phyloP scores from a whole-genome alignment of 805 yeast species.

The Wickerhamomyces canadensis region DNA sequence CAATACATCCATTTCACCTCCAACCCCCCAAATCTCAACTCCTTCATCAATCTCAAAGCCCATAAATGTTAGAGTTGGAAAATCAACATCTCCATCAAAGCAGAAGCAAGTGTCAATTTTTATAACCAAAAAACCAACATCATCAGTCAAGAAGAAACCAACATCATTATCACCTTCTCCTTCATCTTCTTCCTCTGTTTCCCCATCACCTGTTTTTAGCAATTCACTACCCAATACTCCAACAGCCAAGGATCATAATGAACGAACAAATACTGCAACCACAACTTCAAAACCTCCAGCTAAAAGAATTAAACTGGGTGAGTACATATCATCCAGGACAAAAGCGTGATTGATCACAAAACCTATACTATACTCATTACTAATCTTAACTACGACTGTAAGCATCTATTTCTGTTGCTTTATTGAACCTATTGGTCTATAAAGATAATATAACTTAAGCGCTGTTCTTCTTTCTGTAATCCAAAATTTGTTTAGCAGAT shows the following conservation, averaged over 20 bases:
- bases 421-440: too few relatives aligned
- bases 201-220: too few relatives aligned
- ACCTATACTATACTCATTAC: not conserved
- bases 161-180: too few relatives aligned
- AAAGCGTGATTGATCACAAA: not conserved
- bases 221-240: too few relatives aligned
- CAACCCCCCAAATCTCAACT: too few relatives aligned
- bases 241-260: too few relatives aligned
- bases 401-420: too few relatives aligned
- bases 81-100: not conserved
- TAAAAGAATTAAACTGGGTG: conserved; percentile 7
- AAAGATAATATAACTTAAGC: too few relatives aligned
- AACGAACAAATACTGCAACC: too few relatives aligned
- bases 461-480: conserved; percentile 1
- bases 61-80: not conserved
- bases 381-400: not conserved
- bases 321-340: conserved; percentile 3
- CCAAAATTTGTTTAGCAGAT: conserved; percentile 28
- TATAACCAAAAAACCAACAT: too few relatives aligned
- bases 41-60: not conserved
- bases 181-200: too few relatives aligned
- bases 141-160: too few relatives aligned
- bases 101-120: not conserved
- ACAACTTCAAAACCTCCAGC: not conserved
- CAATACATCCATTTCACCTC: not conserved